These are phyloP conservation scores for Hygrophorus pudorinus DNA, from an alignment of 768 basidiomycete genomes.

Conservation along the genomic window DNA sequence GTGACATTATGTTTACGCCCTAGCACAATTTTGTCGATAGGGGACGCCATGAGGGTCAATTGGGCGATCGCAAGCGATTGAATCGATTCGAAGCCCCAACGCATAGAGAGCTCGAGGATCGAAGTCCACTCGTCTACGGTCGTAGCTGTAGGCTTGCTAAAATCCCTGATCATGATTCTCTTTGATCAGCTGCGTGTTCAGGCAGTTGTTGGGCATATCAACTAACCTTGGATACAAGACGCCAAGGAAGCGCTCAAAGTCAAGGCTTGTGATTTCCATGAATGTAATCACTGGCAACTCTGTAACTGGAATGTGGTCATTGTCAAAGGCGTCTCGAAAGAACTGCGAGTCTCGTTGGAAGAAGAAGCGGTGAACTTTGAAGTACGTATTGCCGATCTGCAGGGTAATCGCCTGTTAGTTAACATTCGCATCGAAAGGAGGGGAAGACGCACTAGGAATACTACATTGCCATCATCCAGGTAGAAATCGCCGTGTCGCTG, in stretches of 20 bases:
- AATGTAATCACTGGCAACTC: no score
- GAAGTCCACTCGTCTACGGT: not conserved
- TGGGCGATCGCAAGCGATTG: not conserved
- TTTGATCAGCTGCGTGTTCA: not conserved
- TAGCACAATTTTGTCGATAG: not conserved
- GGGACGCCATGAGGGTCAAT: not conserved
- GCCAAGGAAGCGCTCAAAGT: slow-evolving; percentile 54
- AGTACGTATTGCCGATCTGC: no score
- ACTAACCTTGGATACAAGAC: slow-evolving; percentile 21
- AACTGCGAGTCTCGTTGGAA: not conserved
- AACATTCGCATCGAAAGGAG: no score
- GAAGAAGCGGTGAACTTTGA: not conserved
- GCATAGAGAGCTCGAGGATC: not conserved
- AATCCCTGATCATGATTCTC: not conserved
- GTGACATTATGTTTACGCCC: not conserved
- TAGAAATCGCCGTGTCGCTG: no score
- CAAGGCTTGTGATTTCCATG: slow-evolving; percentile 41
- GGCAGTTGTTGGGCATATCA: no score
- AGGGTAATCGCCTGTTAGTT: no score
- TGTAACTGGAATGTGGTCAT: no score
- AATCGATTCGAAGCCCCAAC: not conserved
- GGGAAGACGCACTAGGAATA: no score
- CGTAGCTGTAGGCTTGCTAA: not conserved
- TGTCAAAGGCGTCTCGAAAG: not conserved
- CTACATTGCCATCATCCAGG: no score